A percentile compares a stretch with the other conserved stretches of the same genome.
phyloP scores from a whole-genome alignment of 768 basidiomycete genomes.

The Cytidiella melzeri region DNA sequence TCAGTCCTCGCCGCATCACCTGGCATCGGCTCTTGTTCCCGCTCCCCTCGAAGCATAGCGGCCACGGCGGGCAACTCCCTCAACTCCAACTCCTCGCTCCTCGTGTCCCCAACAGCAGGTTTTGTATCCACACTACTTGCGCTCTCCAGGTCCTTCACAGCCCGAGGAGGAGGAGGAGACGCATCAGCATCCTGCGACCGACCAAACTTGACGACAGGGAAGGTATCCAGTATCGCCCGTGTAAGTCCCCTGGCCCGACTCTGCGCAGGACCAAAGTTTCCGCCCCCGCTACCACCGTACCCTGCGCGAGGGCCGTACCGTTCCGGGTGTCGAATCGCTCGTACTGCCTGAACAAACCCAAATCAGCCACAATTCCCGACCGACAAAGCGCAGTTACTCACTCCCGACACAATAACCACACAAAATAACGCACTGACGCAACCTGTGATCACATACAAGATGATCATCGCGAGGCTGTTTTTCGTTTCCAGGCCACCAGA shows the following conservation, averaged over 20 bases:
- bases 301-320: constrained; percentile 75
- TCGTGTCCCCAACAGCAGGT: not conserved
- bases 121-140: not conserved
- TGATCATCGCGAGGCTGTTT: constrained; percentile 36
- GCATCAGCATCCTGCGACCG: constrained; percentile 6
- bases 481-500: constrained; percentile 45
- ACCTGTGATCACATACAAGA: constrained; percentile 84
- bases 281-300: constrained; percentile 10
- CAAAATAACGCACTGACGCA: constrained; percentile 83
- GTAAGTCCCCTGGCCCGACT: constrained; percentile 81
- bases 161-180: not conserved
- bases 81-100: constrained; percentile 5
- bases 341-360: constrained; percentile 48
- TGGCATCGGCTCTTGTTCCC: not conserved
- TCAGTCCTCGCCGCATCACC: not conserved
- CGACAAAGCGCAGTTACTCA: constrained; percentile 29
- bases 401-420: constrained; percentile 80
- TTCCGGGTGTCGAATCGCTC: constrained; percentile 84
- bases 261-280: constrained; percentile 32
- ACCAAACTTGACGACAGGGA: constrained; percentile 84
- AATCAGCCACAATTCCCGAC: not conserved
- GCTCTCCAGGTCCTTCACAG: constrained; percentile 29
- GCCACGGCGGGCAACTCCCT: constrained; percentile 7
- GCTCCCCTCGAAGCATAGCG: not conserved
- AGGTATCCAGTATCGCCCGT: constrained; percentile 91